Base-by-base conservation (phyloP, 179 eudicot genomes). In the Beta corolliflora region DNA sequence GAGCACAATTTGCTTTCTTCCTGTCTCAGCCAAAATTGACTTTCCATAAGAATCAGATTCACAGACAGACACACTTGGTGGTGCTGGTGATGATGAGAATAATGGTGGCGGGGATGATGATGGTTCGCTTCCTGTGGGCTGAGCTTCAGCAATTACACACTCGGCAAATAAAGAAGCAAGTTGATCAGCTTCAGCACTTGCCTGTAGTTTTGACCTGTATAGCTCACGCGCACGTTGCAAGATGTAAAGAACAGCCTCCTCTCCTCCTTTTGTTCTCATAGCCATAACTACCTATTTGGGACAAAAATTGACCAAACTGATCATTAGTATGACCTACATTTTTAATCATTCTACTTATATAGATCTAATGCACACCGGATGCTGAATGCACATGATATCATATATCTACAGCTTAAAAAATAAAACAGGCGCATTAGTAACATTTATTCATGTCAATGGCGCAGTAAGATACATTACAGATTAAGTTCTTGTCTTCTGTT, bases 141-240 rank as follows among this genome's bases (percentile, higher is more conserved):
- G 86, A 81, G 96, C 94, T 87, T 96, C 99, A 52, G 93, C 96
- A 46, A 96, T 91, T 16, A 93, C 99, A 91, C 98, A 96, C 81
- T 96, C 97, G 0, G 97, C 99, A 90, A 96, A 96, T 58, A 96
- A 83, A 54, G 98, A 91, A 63, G 99, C 97, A 68, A 96, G 88
- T 75, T 94, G 88, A 85, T 96, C 99, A 52, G 97, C 94, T 63
- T 91, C 94, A 61, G 88, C 76, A 75, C 83, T 89, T 31, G 96
- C 82, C 85, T 89, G 94, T 48, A 91, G 21, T 83, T 88, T 92
- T 77, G 88, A 89, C 65, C 87, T 83, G 83, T 96, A 96, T 6
- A 91, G 90, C 68, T 93, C 93, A n/a, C 90, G 90, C n/a, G 99
- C 96, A 77, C 98, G 96, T 59, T 86, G 89, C 61, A 96, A 89